phyloP scores from a whole-genome alignment of 2,329 filamentous ascomycete species.

The Aureobasidium sp. region DNA sequence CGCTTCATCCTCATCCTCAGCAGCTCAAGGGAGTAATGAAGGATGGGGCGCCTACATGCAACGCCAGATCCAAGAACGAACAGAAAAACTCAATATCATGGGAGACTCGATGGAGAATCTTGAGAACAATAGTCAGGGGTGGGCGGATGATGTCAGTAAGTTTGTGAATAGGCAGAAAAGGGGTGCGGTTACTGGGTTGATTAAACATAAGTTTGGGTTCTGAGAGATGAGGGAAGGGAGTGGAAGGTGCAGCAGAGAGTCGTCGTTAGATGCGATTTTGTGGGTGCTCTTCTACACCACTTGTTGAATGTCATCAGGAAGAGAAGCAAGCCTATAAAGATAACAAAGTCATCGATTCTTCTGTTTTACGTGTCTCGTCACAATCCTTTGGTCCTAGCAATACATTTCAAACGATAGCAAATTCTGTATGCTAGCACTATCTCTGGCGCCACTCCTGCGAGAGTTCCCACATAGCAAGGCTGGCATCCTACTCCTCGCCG shows the following conservation, averaged over 20 bases:
- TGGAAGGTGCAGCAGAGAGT: background rate
- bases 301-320: too few relatives aligned
- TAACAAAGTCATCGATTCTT: too few relatives aligned
- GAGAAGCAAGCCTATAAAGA: too few relatives aligned
- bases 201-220: slow-evolving; percentile 18
- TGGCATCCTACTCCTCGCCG: background rate
- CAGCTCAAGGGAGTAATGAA: slow-evolving; percentile 43
- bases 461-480: background rate
- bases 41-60: slow-evolving; percentile 72
- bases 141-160: slow-evolving; percentile 82
- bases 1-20: slow-evolving; percentile 28
- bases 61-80: slow-evolving; percentile 80
- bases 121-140: slow-evolving; percentile 72
- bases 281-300: too few relatives aligned
- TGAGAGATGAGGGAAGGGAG: background rate
- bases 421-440: background rate
- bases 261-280: too few relatives aligned
- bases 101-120: slow-evolving; percentile 79
- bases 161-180: slow-evolving; percentile 82
- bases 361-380: too few relatives aligned
- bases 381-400: too few relatives aligned
- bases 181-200: slow-evolving; percentile 37
- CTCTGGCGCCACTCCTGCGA: too few relatives aligned
- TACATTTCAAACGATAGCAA: too few relatives aligned
- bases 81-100: slow-evolving; percentile 76